phyloP scores from a whole-genome alignment of 805 yeast species.

The Babjeviella inositovora region DNA sequence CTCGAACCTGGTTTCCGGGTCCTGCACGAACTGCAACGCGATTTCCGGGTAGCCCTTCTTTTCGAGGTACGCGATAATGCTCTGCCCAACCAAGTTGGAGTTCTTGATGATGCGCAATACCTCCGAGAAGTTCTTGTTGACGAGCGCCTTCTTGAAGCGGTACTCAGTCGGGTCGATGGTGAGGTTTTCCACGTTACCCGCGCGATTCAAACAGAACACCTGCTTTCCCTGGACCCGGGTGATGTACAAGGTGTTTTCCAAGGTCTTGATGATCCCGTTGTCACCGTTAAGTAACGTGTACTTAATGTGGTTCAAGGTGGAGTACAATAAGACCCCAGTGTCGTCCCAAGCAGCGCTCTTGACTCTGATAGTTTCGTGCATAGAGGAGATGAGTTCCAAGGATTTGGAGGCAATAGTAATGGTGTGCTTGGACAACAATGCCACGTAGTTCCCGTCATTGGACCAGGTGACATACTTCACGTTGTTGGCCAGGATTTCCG shows the following conservation, averaged over 20 bases:
- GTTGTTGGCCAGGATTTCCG: slow-evolving; percentile 53
- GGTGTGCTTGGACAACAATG: slow-evolving; percentile 82
- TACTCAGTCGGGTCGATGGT: slow-evolving; percentile 92
- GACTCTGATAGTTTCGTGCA: slow-evolving; percentile 94
- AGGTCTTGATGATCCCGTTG: slow-evolving; percentile 83
- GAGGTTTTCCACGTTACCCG: slow-evolving; percentile 67
- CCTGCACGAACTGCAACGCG: slow-evolving; percentile 93
- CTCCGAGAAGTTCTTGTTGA: slow-evolving; percentile 80
- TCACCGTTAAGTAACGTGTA: slow-evolving; percentile 91
- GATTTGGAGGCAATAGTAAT: slow-evolving; percentile 75
- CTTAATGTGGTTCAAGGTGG: slow-evolving; percentile 92
- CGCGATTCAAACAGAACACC: slow-evolving; percentile 72
- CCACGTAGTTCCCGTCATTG: slow-evolving; percentile 71
- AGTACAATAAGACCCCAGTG: slow-evolving; percentile 75
- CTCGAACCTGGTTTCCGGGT: slow-evolving; percentile 91
- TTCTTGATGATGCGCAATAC: slow-evolving; percentile 77
- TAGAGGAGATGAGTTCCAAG: slow-evolving; percentile 60
- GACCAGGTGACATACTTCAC: slow-evolving; percentile 90
- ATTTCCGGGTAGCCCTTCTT: slow-evolving; percentile 94
- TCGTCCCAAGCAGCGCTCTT: slow-evolving; percentile 98
- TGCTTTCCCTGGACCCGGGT: slow-evolving; percentile 52
- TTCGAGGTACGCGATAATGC: slow-evolving; percentile 87
- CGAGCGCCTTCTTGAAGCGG: slow-evolving; percentile 85
- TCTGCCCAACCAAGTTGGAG: slow-evolving; percentile 92
- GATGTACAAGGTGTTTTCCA: slow-evolving; percentile 77